A percentile compares a stretch with the other conserved stretches of the same genome.
Conservation (phyloP, 1,284 basidiomycete genomes). For the Termitomyces sp. region DNA sequence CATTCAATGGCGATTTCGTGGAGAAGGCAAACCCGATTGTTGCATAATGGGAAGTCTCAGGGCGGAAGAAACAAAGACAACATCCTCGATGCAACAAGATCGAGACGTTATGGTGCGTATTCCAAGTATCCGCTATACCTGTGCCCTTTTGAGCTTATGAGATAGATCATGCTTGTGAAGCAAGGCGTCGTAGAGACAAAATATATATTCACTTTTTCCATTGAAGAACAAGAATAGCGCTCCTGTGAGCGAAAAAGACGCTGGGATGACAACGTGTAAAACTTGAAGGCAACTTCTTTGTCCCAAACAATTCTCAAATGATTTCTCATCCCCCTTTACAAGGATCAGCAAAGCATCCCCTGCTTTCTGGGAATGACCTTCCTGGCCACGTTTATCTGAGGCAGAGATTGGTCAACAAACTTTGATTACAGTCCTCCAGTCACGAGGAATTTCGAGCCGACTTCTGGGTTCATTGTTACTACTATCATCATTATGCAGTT, state of each 20-base stretch:
- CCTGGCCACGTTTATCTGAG: too few relatives aligned
- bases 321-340: background rate
- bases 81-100: background rate
- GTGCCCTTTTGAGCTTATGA: background rate
- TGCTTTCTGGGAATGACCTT: too few relatives aligned
- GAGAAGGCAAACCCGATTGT: too few relatives aligned
- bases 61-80: background rate
- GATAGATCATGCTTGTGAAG: background rate
- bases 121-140: background rate
- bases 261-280: too few relatives aligned
- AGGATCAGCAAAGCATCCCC: background rate
- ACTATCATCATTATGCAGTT: background rate
- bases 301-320: background rate
- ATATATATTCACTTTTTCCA: background rate
- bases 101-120: background rate
- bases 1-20: too few relatives aligned
- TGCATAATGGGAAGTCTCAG: too few relatives aligned
- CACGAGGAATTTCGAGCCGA: background rate
- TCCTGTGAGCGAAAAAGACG: background rate
- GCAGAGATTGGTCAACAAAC: background rate
- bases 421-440: background rate
- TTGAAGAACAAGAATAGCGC: background rate
- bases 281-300: background rate
- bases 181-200: background rate
- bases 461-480: background rate